Base-by-base conservation (phyloP, 768 basidiomycete genomes). In the Collybia nuda region DNA sequence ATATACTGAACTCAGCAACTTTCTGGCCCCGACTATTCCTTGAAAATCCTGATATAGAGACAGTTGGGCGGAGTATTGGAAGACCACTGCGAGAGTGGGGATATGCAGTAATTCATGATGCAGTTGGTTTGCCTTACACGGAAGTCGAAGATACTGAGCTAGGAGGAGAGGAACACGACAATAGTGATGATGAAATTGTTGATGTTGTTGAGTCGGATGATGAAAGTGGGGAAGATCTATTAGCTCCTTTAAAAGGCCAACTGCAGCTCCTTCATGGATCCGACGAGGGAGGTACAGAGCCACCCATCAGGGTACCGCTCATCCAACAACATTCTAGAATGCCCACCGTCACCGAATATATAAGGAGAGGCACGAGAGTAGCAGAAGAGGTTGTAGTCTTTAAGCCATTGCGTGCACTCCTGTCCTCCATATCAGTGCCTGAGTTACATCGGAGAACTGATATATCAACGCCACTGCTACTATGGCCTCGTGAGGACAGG, bases 11-110 rank as follows among this genome's bases (percentile, higher is more conserved):
- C 49, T 82, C 85, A 0, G 79, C 77, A 15, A 82, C 87, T 1
- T 83, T 73, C 50, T 92, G 88, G 87, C 82, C 86, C 4, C 71
- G 75, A 28, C 62, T 84, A n/a, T 90, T 89, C 62, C 75, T 93
- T 17, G 90, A 93, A 53, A 79, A 84, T 56, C 90, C 90, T 0
- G 90, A 93, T 63, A 44, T 77, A 24, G 87, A 90, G 62, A 81
- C 81, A 0, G 84, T 86, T 9, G 71, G 79, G 17, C 68, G 80
- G 50, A 84, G 78, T 47, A 77, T 91, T 11, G 83, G 84, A 4
- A 67, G 82, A 24, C 79, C 81, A 1, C 75, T 91, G 42, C 77
- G 86, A 14, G 62, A 69, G 44, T 89, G 85, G 85, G 68, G 77
- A 24, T 87, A 88, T 61, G 75, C 88, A 0, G 71, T 91, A 21